Conservation (phyloP, 2,329 filamentous ascomycete genomes). For the Aureobasidium sp. region DNA sequence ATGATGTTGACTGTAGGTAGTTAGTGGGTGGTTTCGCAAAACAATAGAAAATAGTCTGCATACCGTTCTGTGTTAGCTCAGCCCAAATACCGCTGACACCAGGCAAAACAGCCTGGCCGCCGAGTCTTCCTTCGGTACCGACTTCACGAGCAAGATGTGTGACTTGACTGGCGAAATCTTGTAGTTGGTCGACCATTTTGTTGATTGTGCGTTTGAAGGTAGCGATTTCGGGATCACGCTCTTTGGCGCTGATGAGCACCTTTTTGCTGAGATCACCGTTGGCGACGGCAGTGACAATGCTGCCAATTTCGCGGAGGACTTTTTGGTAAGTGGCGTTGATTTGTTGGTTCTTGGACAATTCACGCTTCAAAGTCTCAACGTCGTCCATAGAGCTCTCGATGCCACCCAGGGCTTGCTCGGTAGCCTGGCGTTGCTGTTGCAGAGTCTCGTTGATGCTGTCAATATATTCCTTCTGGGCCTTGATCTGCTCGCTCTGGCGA, state of each 20-base stretch:
- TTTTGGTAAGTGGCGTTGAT: constrained; percentile 99
- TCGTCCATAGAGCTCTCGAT: constrained; percentile 80
- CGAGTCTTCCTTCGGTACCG: constrained; percentile 88
- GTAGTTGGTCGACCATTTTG: constrained; percentile 97
- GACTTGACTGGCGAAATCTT: constrained; percentile 94
- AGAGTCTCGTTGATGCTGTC: constrained; percentile 80
- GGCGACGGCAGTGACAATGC: constrained; percentile 93
- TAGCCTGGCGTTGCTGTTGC: constrained; percentile 74
- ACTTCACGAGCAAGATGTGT: constrained; percentile 91
- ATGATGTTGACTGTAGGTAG: constrained; percentile 73
- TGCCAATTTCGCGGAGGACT: constrained; percentile 89
- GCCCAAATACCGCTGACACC: constrained; percentile 97
- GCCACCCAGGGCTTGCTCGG: constrained; percentile 71
- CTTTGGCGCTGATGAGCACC: constrained; percentile 87
- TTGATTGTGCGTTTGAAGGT: constrained; percentile 98
- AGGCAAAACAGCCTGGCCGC: constrained; percentile 87
- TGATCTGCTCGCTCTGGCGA: constrained; percentile 86
- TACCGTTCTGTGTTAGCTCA: constrained; percentile 66
- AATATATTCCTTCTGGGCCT: constrained; percentile 78
- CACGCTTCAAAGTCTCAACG: constrained; percentile 81
- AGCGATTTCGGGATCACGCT: constrained; percentile 97
- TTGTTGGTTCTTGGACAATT: constrained; percentile 94
- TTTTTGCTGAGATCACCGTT: constrained; percentile 95
- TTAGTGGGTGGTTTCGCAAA: constrained; percentile 19
- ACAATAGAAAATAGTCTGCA: constrained; percentile 20